Conservation (phyloP, 805 yeast species). For the Candida lessepsii region DNA sequence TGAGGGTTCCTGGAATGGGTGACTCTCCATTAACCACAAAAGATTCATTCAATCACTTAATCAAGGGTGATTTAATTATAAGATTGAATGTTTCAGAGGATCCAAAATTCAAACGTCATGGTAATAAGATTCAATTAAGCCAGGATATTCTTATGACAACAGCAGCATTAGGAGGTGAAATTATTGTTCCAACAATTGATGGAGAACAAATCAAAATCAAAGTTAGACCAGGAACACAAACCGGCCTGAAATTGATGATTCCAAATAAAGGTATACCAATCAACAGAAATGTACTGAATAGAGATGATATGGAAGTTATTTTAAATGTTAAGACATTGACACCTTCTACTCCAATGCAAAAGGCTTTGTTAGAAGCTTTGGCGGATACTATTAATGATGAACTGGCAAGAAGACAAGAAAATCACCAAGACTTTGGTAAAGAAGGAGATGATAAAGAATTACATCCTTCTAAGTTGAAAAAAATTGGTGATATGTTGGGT, state of each 20-base stretch:
- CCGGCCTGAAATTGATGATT: constrained; percentile 68
- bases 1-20: constrained; percentile 85
- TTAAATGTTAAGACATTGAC: constrained; percentile 68
- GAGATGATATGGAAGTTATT: constrained; percentile 81
- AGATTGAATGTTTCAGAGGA: constrained; percentile 79
- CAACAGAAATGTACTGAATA: constrained; percentile 45
- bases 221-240: constrained; percentile 82
- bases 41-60: constrained; percentile 63
- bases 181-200: constrained; percentile 86
- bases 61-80: constrained; percentile 85
- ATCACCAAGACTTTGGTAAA: constrained; percentile 32
- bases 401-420: constrained; percentile 67
- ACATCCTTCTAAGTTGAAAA: constrained; percentile 52
- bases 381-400: constrained; percentile 87
- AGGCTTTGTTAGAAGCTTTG: constrained; percentile 85
- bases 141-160: constrained; percentile 87
- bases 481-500: constrained; percentile 57
- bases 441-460: constrained; percentile 39
- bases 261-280: constrained; percentile 88
- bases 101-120: constrained; percentile 62
- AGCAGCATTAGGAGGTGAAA: constrained; percentile 91
- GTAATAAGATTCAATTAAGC: constrained; percentile 62
- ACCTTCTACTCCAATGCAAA: constrained; percentile 81
- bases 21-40: constrained; percentile 78
- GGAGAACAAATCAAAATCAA: constrained; percentile 74